A percentile compares a stretch with the other conserved stretches of the same genome.
Evolutionary conservation across 2,329 filamentous ascomycete genomes (phyloP).

Genomic region (Phoma sp.): DNA sequence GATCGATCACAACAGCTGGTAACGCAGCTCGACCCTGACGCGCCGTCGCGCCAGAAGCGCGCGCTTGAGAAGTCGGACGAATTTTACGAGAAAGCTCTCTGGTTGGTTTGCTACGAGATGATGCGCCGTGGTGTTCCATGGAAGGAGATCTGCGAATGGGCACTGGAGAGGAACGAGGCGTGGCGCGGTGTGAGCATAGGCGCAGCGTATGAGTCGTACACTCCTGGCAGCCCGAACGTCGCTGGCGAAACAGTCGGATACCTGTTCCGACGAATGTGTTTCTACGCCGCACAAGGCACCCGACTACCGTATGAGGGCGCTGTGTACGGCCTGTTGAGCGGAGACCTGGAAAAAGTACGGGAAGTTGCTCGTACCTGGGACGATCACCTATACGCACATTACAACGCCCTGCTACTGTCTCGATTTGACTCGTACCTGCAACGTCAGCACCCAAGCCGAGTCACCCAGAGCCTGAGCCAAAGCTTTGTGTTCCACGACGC

Average conservation of each 20-base stretch:
- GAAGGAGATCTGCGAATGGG: constrained; percentile 82
- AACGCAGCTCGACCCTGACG: constrained; percentile 91
- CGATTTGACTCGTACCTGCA: constrained; percentile 78
- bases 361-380: constrained; percentile 81
- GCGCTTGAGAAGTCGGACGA: constrained; percentile 82
- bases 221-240: constrained; percentile 50
- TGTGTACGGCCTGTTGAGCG: constrained; percentile 88
- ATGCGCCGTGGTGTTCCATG: constrained; percentile 81
- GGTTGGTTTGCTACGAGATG: constrained; percentile 94
- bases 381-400: constrained; percentile 84
- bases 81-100: constrained; percentile 87
- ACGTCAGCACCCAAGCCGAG: constrained; percentile 58
- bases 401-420: constrained; percentile 81
- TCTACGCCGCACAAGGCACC: constrained; percentile 71
- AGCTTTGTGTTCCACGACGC: constrained; percentile 70
- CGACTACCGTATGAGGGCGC: constrained; percentile 82
- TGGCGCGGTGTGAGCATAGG: constrained; percentile 89
- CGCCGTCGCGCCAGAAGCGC: constrained; percentile 77
- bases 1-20: constrained; percentile 68
- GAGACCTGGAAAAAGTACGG: constrained; percentile 79
- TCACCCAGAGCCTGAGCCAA: constrained; percentile 61
- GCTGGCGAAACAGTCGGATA: constrained; percentile 50
- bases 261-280: constrained; percentile 81
- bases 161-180: constrained; percentile 80
- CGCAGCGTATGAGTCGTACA: constrained; percentile 62